A percentile compares a stretch with the other conserved stretches of the same genome.
These are phyloP conservation scores for Candida broadrunensis DNA, from an alignment of 805 yeast genomes.

Conservation along the genomic window DNA sequence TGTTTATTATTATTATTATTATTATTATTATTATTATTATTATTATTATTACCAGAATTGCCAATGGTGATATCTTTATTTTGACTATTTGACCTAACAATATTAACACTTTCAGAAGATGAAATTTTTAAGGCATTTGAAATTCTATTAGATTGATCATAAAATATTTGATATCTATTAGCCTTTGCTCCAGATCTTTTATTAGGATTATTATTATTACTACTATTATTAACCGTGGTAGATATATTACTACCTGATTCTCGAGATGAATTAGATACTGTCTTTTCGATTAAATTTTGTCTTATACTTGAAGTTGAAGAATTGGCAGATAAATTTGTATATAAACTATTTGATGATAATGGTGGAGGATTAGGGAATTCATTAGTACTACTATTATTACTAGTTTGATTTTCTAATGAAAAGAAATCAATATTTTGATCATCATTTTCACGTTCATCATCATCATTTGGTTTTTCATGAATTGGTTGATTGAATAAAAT, in stretches of 20 bases:
- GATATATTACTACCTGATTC: conserved; percentile 18
- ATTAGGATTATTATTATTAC: conserved; percentile 2
- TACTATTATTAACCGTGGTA: conserved; percentile 4
- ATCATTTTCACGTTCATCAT: conserved; percentile 11
- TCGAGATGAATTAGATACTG: conserved; percentile 30
- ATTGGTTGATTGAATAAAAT: conserved; percentile 11
- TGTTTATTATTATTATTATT: neutral
- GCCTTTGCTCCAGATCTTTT: conserved; percentile 44
- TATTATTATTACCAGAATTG: neutral
- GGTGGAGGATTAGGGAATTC: conserved; percentile 25
- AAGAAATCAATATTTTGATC: conserved; percentile 2
- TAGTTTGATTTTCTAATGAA: conserved; percentile 2
- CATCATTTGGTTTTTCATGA: conserved; percentile 29
- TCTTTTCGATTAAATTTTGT: conserved; percentile 24
- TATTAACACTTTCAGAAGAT: conserved; percentile 20
- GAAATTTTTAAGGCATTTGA: conserved; percentile 40
- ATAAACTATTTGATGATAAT: conserved; percentile 12
- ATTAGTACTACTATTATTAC: neutral
- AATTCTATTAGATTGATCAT: conserved; percentile 43
- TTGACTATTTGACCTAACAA: conserved; percentile 13
- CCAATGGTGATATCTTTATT: conserved; percentile 2
- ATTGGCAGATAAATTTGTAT: conserved; percentile 28
- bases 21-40: no score
- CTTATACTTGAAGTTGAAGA: conserved; percentile 32
- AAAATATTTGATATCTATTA: conserved; percentile 44